These are phyloP conservation scores for Alternaria gansuensis DNA, from an alignment of 2,329 filamentous ascomycete genomes.

Conservation along the genomic window DNA sequence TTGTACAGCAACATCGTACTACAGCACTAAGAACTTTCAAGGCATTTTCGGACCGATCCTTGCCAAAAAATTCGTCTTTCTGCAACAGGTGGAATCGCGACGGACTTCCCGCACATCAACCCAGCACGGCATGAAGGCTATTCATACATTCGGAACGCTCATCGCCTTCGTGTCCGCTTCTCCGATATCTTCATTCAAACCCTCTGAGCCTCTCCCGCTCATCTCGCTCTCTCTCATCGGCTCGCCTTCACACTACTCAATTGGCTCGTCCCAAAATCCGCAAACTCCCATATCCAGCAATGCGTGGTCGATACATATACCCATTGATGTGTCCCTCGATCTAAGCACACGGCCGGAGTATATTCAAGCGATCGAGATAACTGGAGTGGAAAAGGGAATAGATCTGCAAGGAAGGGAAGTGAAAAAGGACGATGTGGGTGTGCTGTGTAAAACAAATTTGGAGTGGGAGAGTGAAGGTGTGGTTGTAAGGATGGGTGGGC, in stretches of 20 bases:
- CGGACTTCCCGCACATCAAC: not conserved
- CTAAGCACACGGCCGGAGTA: constrained; percentile 27
- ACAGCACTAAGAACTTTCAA: not conserved
- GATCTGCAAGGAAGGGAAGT: not conserved
- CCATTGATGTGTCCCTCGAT: constrained; percentile 31
- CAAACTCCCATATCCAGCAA: not conserved
- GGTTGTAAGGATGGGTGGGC: constrained; percentile 20
- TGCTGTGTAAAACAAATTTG: constrained; percentile 27
- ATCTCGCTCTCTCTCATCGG: not conserved
- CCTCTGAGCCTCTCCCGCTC: not conserved
- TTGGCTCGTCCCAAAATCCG: not conserved
- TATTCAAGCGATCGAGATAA: constrained; percentile 32
- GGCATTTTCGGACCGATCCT: not conserved
- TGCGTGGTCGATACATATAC: constrained; percentile 25
- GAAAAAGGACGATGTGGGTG: constrained; percentile 16
- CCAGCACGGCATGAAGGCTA: not conserved
- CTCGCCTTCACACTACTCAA: not conserved
- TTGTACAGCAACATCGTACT: not conserved
- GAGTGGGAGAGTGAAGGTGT: constrained; percentile 16
- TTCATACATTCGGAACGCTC: not conserved
- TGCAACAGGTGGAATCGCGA: not conserved
- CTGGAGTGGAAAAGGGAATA: constrained; percentile 11
- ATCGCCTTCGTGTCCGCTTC: not conserved
- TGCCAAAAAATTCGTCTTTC: not conserved
- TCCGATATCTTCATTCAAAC: not conserved